Conservation (phyloP, 306 rosid genomes). For the Nissolia schottii region DNA sequence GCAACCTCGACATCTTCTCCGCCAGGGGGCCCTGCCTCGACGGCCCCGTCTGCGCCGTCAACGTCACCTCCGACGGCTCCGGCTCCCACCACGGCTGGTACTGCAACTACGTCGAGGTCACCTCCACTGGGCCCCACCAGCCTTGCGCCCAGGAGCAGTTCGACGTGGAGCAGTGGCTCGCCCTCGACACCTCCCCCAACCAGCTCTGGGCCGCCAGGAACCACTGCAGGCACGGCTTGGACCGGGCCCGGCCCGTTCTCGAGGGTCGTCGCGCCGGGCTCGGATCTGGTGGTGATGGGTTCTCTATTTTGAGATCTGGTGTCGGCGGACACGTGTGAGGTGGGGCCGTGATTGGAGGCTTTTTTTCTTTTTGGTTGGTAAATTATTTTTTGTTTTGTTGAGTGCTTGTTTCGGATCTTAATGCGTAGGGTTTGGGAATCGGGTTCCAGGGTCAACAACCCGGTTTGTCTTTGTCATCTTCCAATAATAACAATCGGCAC, state of each 20-base stretch:
- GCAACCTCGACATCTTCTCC: slow-evolving; percentile 86
- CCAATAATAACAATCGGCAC: not conserved
- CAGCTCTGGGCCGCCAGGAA: slow-evolving; percentile 48
- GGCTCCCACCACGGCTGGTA: slow-evolving; percentile 89
- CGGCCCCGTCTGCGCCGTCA: slow-evolving; percentile 62
- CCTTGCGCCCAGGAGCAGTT: slow-evolving; percentile 44
- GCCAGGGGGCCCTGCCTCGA: slow-evolving; percentile 63
- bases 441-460: not conserved
- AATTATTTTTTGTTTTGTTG: not conserved
- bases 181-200: slow-evolving; percentile 62
- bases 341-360: not conserved
- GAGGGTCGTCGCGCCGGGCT: not conserved
- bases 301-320: slow-evolving; percentile 7
- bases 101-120: slow-evolving; percentile 74
- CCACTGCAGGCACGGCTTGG: slow-evolving; percentile 27
- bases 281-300: slow-evolving; percentile 24
- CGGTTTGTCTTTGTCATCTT: not conserved
- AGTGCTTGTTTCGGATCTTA: not conserved
- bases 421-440: not conserved
- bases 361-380: no score
- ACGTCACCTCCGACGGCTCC: slow-evolving; percentile 75
- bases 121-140: slow-evolving; percentile 55
- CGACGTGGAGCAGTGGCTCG: slow-evolving; percentile 82
- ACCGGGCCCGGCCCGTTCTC: slow-evolving; percentile 12
- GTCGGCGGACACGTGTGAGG: not conserved